Conservation (phyloP, 371 early-diverging fungal species). For the Choanephora cucurbitarum region DNA sequence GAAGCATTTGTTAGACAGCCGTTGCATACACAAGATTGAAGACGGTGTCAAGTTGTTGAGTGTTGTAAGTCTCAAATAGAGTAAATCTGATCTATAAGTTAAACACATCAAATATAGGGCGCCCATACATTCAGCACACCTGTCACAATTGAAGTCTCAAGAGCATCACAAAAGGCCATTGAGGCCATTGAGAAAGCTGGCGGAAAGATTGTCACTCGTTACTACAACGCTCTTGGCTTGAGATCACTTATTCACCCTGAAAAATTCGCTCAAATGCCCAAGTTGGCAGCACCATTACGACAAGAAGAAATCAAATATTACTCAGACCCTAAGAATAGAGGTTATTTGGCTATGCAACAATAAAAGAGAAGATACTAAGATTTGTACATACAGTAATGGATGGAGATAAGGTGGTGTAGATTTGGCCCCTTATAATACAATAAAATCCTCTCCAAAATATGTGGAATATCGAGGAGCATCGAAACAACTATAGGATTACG, state of each 20-base stretch:
- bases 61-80: constrained; percentile 59
- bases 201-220: constrained; percentile 81
- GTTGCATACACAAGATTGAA: constrained; percentile 76
- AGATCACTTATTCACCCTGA: constrained; percentile 80
- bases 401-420: no score
- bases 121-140: constrained; percentile 65
- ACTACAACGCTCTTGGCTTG: constrained; percentile 78
- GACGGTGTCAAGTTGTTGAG: constrained; percentile 90
- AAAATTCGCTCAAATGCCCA: constrained; percentile 64
- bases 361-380: constrained; percentile 15
- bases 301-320: constrained; percentile 67
- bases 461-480: no score
- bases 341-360: constrained; percentile 55
- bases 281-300: constrained; percentile 41
- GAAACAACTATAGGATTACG: no score
- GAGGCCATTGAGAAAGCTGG: constrained; percentile 82
- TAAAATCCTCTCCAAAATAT: no score
- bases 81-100: no score
- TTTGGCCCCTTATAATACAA: no score
- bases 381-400: no score
- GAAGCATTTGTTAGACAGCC: constrained; percentile 74
- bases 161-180: constrained; percentile 84
- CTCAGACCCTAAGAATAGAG: constrained; percentile 65
- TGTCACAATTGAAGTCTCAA: constrained; percentile 84
- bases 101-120: constrained; percentile 45